These are phyloP conservation scores for Rhizopogon rudus DNA, from an alignment of 768 basidiomycete genomes.

Conservation along the genomic window DNA sequence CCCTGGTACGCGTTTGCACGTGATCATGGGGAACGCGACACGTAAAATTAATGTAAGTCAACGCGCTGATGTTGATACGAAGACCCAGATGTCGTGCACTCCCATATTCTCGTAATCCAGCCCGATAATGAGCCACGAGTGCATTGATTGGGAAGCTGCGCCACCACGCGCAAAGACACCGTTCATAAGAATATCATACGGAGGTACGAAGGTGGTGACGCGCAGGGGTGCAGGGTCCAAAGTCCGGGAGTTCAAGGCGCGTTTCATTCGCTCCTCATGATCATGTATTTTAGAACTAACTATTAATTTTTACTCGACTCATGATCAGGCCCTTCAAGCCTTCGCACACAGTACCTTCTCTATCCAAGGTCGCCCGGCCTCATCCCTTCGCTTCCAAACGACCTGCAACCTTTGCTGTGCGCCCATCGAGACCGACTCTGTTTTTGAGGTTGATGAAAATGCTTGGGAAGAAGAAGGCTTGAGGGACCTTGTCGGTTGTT, in stretches of 20 bases:
- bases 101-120: background rate
- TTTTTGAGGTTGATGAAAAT: background rate
- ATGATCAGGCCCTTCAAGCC: background rate
- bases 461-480: background rate
- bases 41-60: no score
- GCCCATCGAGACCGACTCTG: background rate
- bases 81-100: background rate
- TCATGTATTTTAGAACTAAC: background rate
- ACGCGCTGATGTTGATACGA: background rate
- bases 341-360: background rate
- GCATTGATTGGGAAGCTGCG: constrained; percentile 17
- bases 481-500: background rate
- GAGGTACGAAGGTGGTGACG: background rate
- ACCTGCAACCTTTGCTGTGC: background rate
- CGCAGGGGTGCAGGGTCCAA: background rate
- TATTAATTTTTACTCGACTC: no score
- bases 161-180: constrained; percentile 18
- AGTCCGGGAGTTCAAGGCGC: background rate
- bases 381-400: background rate
- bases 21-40: background rate
- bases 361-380: background rate
- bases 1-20: background rate
- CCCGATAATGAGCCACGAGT: constrained; percentile 18
- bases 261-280: background rate
- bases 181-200: constrained; percentile 2